Conservation (phyloP, 1,284 basidiomycete genomes). For the Puccinia brachypodii region DNA sequence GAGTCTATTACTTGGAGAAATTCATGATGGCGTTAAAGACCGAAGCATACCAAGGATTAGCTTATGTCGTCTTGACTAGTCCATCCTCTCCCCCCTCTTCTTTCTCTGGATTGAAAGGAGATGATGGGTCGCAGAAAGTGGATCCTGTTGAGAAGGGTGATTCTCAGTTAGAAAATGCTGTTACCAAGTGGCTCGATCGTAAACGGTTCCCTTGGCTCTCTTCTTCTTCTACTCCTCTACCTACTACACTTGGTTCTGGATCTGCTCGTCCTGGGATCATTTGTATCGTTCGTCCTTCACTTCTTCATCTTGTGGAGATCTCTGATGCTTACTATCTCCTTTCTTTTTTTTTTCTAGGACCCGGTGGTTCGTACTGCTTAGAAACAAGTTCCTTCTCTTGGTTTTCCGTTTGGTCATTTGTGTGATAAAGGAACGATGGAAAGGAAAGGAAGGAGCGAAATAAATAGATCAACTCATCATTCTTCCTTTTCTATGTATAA, state of each 20-base stretch:
- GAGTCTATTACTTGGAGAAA: constrained; percentile 13
- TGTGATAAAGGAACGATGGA: no score
- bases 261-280: background rate
- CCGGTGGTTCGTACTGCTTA: no score
- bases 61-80: background rate
- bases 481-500: no score
- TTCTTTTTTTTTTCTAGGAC: background rate
- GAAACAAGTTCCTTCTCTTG: no score
- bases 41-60: constrained; percentile 9
- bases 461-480: no score
- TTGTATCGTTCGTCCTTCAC: constrained; percentile 3
- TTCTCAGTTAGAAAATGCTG: background rate
- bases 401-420: no score
- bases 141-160: background rate
- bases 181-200: background rate
- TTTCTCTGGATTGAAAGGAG: no score
- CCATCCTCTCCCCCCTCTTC: background rate
- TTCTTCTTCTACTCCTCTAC: background rate
- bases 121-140: background rate
- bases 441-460: no score
- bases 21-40: constrained; percentile 17
- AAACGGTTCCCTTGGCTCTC: constrained; percentile 12
- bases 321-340: no score
- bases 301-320: no score
- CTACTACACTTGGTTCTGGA: background rate